A percentile compares a stretch with the other conserved stretches of the same genome.
Evolutionary conservation across 2,329 filamentous ascomycete genomes (phyloP).

Genomic region (Trichoderma oligosporum): DNA sequence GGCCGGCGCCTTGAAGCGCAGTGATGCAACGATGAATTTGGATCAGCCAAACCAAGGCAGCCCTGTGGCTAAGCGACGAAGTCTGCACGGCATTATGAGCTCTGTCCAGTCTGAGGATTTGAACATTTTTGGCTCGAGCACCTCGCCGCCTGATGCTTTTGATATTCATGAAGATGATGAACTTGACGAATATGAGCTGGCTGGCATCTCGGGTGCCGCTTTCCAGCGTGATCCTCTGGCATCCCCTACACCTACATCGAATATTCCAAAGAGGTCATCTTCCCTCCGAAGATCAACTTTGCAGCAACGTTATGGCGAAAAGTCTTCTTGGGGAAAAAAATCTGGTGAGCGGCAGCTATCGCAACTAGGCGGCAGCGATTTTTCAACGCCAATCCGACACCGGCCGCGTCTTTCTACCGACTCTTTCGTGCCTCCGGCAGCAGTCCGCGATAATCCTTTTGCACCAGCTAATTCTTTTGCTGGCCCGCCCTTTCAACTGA

Average conservation of each 20-base stretch:
- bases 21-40: slow-evolving; percentile 83
- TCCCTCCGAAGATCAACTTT: slow-evolving; percentile 83
- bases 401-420: slow-evolving; percentile 75
- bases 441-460: slow-evolving; percentile 62
- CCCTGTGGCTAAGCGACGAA: slow-evolving; percentile 86
- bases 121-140: slow-evolving; percentile 68
- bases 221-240: slow-evolving; percentile 39
- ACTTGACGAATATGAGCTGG: slow-evolving; percentile 51
- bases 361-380: slow-evolving; percentile 48
- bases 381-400: slow-evolving; percentile 55
- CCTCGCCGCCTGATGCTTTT: slow-evolving; percentile 44
- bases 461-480: slow-evolving; percentile 49
- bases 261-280: slow-evolving; percentile 64
- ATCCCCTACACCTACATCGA: slow-evolving; percentile 47
- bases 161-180: slow-evolving; percentile 50
- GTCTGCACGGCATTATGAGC: slow-evolving; percentile 70
- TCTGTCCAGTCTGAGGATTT: slow-evolving; percentile 56
- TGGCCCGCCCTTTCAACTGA: slow-evolving; percentile 50
- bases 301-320: slow-evolving; percentile 74
- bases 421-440: slow-evolving; percentile 64
- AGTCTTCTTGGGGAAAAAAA: slow-evolving; percentile 59
- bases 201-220: slow-evolving; percentile 32
- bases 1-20: slow-evolving; percentile 85
- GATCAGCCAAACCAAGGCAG: slow-evolving; percentile 76
- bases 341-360: slow-evolving; percentile 55